Percentiles rank a stretch among this genome's conserved stretches.
Conservation (phyloP, 306 rosid genomes). For the Cucurbita argyrosperma region DNA sequence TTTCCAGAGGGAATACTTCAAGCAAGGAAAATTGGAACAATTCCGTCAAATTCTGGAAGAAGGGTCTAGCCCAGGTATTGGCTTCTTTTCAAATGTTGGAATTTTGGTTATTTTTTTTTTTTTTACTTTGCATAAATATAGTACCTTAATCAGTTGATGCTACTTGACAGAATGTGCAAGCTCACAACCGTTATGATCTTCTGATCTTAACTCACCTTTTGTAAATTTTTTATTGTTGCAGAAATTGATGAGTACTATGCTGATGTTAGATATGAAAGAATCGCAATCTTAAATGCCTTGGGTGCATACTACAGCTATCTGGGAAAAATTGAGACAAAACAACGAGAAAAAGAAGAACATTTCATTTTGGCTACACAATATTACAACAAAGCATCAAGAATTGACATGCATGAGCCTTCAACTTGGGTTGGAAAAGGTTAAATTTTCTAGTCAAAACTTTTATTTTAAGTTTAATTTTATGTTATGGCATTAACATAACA, state of each 20-base stretch:
- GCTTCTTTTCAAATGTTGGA: slow-evolving; percentile 4
- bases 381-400: slow-evolving; percentile 92
- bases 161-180: not conserved
- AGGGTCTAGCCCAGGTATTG: slow-evolving; percentile 87
- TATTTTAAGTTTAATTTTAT: not conserved
- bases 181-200: not conserved
- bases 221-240: slow-evolving; percentile 17
- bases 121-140: not conserved
- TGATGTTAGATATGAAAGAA: slow-evolving; percentile 94
- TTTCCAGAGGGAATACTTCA: slow-evolving; percentile 88
- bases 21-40: slow-evolving; percentile 83
- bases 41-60: slow-evolving; percentile 92
- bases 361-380: slow-evolving; percentile 93
- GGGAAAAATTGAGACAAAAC: slow-evolving; percentile 94
- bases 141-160: not conserved
- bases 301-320: slow-evolving; percentile 96
- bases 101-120: not conserved
- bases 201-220: not conserved
- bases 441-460: not conserved
- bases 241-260: slow-evolving; percentile 97
- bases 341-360: slow-evolving; percentile 95
- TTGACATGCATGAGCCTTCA: slow-evolving; percentile 93
- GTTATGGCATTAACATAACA: not conserved
- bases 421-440: slow-evolving; percentile 99
- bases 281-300: slow-evolving; percentile 87